Percentiles rank a stretch among this genome's conserved stretches.
These are phyloP conservation scores for Suillus clintonianus DNA, from an alignment of 768 basidiomycete species.

Conservation along the genomic window DNA sequence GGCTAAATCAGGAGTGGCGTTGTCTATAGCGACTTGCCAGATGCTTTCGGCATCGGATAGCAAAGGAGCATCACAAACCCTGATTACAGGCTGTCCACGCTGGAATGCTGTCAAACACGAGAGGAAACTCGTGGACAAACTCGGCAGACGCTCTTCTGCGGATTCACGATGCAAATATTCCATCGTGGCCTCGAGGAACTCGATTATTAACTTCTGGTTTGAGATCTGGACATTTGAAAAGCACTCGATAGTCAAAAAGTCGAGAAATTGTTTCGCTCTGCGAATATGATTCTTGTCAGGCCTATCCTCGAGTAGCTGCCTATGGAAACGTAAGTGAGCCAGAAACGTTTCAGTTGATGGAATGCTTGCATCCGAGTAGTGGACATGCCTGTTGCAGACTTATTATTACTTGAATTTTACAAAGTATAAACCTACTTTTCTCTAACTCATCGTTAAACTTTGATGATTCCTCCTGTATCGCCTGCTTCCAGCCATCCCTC, in stretches of 20 bases:
- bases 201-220: background rate
- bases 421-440: background rate
- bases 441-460: background rate
- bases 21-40: slow-evolving; percentile 37
- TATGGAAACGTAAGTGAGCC: background rate
- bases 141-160: background rate
- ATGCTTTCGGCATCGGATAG: slow-evolving; percentile 35
- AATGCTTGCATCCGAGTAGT: background rate
- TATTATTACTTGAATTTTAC: background rate
- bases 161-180: background rate
- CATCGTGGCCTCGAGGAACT: background rate
- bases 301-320: background rate
- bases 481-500: slow-evolving; percentile 1
- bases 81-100: slow-evolving; percentile 12
- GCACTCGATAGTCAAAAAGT: slow-evolving; percentile 4
- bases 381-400: background rate
- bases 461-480: background rate
- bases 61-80: slow-evolving; percentile 4
- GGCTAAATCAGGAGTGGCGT: slow-evolving; percentile 33
- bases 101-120: slow-evolving; percentile 32
- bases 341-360: background rate
- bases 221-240: slow-evolving; percentile 3
- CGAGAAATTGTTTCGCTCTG: slow-evolving; percentile 6
- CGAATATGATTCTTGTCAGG: background rate
- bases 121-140: slow-evolving; percentile 40